A percentile compares a stretch with the other conserved stretches of the same genome.
These are phyloP conservation scores for Oidium heveae DNA, from an alignment of 2,329 filamentous ascomycete species.

Conservation along the genomic window DNA sequence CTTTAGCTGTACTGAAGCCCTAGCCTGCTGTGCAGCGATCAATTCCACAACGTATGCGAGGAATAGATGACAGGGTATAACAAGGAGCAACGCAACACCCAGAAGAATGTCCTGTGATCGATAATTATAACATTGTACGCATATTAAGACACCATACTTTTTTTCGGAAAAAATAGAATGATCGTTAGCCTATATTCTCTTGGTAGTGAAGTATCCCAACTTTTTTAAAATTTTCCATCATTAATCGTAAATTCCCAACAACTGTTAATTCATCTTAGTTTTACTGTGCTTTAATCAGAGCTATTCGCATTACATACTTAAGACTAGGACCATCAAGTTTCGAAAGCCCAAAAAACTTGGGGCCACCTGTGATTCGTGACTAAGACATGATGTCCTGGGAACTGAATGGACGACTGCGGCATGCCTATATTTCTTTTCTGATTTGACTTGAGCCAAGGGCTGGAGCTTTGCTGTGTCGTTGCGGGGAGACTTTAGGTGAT, in stretches of 20 bases:
- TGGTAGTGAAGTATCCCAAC: conserved; percentile 18
- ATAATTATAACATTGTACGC: conserved; percentile 73
- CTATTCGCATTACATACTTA: conserved; percentile 28
- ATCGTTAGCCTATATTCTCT: conserved; percentile 4
- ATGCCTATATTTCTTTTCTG: conserved; percentile 61
- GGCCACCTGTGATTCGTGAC: conserved; percentile 47
- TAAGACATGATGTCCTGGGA: conserved; percentile 53
- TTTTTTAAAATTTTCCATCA: conserved; percentile 95
- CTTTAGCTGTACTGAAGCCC: conserved; percentile 33
- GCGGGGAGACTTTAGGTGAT: conserved; percentile 9
- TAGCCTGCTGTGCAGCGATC: conserved; percentile 56
- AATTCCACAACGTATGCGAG: conserved; percentile 77
- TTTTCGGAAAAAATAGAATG: neutral
- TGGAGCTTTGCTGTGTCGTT: conserved; percentile 6
- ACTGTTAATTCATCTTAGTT: conserved; percentile 23
- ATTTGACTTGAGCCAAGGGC: conserved; percentile 8
- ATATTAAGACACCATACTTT: conserved; percentile 79
- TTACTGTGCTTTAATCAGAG: neutral
- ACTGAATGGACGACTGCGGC: conserved; percentile 62
- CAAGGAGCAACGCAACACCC: conserved; percentile 54
- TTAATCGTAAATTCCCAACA: conserved; percentile 74
- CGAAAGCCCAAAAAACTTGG: conserved; percentile 85
- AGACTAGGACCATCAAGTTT: conserved; percentile 84
- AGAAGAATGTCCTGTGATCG: conserved; percentile 50
- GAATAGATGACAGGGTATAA: conserved; percentile 77